Conservation (phyloP, 108 stramenopile genomes). For the Parmales sp. region DNA sequence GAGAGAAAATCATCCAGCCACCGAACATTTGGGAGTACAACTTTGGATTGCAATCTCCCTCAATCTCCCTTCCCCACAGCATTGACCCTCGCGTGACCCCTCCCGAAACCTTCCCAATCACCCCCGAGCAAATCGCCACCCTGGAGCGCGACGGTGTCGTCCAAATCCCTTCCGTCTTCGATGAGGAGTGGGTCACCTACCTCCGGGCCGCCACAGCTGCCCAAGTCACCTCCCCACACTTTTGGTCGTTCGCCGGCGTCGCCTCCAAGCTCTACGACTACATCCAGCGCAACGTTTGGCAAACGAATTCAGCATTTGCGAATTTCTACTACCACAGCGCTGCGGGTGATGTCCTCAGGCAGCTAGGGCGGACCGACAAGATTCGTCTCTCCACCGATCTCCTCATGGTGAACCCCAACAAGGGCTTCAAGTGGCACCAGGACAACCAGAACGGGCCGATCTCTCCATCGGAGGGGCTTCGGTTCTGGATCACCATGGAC, state of each 20-base stretch:
- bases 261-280: slow-evolving; percentile 85
- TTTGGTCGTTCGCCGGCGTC: slow-evolving; percentile 83
- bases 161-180: slow-evolving; percentile 65
- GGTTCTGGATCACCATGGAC: slow-evolving; percentile 90
- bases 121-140: slow-evolving; percentile 61
- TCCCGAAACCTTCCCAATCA: slow-evolving; percentile 54
- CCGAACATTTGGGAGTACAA: slow-evolving; percentile 80
- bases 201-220: slow-evolving; percentile 57
- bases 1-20: slow-evolving; percentile 61
- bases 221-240: slow-evolving; percentile 72
- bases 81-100: slow-evolving; percentile 43
- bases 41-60: slow-evolving; percentile 75
- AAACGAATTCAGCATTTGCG: slow-evolving; percentile 77
- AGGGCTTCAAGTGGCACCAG: slow-evolving; percentile 91
- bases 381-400: slow-evolving; percentile 76
- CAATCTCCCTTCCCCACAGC: slow-evolving; percentile 58
- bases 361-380: slow-evolving; percentile 67
- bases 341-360: slow-evolving; percentile 68
- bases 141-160: slow-evolving; percentile 77
- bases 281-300: slow-evolving; percentile 86
- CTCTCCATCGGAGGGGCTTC: slow-evolving; percentile 63
- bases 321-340: slow-evolving; percentile 80
- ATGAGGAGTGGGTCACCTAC: slow-evolving; percentile 75
- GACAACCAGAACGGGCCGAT: slow-evolving; percentile 92
- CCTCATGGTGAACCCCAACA: slow-evolving; percentile 89